Evolutionary conservation across 2,329 filamentous ascomycete species (phyloP), one percentile per base, ranked within the genome.

Genomic region (Exophiala sp.): DNA sequence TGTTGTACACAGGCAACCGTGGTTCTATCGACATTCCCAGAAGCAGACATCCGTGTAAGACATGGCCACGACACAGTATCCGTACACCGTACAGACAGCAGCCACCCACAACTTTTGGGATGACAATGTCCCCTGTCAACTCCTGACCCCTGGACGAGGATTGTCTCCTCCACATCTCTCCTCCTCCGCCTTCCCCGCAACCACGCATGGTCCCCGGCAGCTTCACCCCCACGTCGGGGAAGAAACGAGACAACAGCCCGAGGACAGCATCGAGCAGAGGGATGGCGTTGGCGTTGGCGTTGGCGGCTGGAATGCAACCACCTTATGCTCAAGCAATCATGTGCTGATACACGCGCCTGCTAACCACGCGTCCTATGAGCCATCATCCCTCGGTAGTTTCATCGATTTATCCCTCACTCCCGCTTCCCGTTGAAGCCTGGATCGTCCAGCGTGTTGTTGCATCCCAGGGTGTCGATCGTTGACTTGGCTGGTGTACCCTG

Each of bases 151-250:
- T n/a, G n/a, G n/a, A n/a, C n/a, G n/a, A n/a, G n/a, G n/a, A n/a
- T n/a, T 44, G 23, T 18, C n/a, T 11, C 29, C n/a, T 23, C 38
- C 44, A 27, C 27, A 21, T 13, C 14, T 14, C 35, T 34, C n/a
- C 32, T 38, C 16, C 16, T 29, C 23, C 32, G n/a, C n/a, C n/a
- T n/a, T 24, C 44, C 34, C 44, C 44, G 32, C 44, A 46, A 10
- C 11, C 38, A 38, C 38, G 43, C 16, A 11, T 29, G 5, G 6
- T 23, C n/a, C 14, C n/a, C 24, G 10, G 11, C 46, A 9, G 39
- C 46, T 49, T 40, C 46, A 49, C 46, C 46, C 46, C 46, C 46
- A 49, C 46, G 37, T 23, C 23, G 22, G 39, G 16, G 23, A 10
- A 35, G 43, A 14, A 16, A n/a, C 16, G 24, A 10, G 6, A 27